phyloP scores from a whole-genome alignment of 2,329 filamentous ascomycete genomes.

The Phialocephala sp. region DNA sequence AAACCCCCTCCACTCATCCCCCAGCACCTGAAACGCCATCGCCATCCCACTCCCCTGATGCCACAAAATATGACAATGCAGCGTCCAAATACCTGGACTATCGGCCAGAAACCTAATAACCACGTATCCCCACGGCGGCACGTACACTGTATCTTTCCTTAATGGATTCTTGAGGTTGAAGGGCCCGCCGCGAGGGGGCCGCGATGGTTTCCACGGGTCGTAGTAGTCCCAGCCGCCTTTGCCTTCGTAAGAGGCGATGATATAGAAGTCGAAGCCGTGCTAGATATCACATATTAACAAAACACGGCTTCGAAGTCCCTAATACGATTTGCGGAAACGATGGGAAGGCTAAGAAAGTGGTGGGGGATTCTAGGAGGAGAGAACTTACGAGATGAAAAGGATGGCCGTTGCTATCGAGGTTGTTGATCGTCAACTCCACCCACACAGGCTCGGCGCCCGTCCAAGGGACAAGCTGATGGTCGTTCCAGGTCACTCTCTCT shows the following conservation, averaged over 20 bases:
- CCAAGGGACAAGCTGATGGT: conserved; percentile 46
- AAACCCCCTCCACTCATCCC: conserved; percentile 18
- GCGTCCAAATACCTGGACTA: conserved; percentile 47
- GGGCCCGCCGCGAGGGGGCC: conserved; percentile 19
- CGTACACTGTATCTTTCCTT: conserved; percentile 46
- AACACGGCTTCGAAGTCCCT: too few relatives aligned
- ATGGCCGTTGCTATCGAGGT: conserved; percentile 54
- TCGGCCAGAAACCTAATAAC: conserved; percentile 46
- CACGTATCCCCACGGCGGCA: conserved; percentile 46
- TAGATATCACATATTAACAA: too few relatives aligned
- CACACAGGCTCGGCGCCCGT: conserved; percentile 44
- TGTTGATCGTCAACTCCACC: conserved; percentile 56
- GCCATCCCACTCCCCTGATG: conserved; percentile 48
- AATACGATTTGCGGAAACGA: too few relatives aligned
- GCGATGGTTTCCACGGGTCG: conserved; percentile 43
- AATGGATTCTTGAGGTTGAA: conserved; percentile 21
- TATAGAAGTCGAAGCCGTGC: conserved; percentile 37
- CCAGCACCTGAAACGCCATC: conserved; percentile 37
- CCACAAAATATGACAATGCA: conserved; percentile 48
- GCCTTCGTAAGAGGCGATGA: conserved; percentile 20
- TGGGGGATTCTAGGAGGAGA: neutral
- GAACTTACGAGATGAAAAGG: conserved; percentile 51
- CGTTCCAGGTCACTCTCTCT: conserved; percentile 45
- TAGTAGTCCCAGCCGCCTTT: conserved; percentile 36
- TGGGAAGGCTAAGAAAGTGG: neutral